Evolutionary conservation across 306 rosid species (phyloP), one percentile per base, ranked within the genome.

Genomic region (Sphenostylis stenocarpa): DNA sequence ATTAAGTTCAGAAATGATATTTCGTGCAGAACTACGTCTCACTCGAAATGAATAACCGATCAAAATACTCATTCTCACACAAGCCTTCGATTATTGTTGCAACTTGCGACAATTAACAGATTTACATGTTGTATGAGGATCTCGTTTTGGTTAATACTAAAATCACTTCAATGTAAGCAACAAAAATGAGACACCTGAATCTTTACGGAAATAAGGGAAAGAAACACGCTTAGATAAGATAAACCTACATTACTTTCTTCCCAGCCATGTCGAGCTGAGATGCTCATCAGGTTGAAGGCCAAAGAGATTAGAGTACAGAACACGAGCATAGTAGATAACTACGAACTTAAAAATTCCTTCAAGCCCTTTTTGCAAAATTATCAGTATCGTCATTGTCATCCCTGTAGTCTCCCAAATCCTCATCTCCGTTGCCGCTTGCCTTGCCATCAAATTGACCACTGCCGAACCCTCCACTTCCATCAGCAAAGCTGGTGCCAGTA

Each of bases 301-400:
- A 38, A 21, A 39, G 15, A 60, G 67, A 63, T 78, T 14, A 34
- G 65, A 28, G 36, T 62, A 77, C 65, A 69, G 19, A 29, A 61
- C 69, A 53, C 64, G 15, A 16, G 71, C 65, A 26, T 2, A 73
- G 38, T 44, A 73, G 56, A 83, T 67, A 58, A n/a, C 67, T 48
- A 77, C 24, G 10, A 69, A 55, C 58, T 60, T 10, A 11, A 36
- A 31, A 68, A 63, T 77, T 24, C 75, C 77, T 63, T 90, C 89
- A 91, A 52, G 93, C 96, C 82, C 96, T 89, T 73, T 91, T 93
- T 26, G 87, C 90, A 58, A 88, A 86, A 80, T 88, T 55, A 36
- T 71, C 73, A 0, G 86, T 2, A 3, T 84, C 90, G 47, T 85
- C 84, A 2, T 58, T 77, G 12, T 80, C 92, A 6, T 90, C 97